Conservation (phyloP, 2,329 filamentous ascomycete species). For the Neurospora sp. region DNA sequence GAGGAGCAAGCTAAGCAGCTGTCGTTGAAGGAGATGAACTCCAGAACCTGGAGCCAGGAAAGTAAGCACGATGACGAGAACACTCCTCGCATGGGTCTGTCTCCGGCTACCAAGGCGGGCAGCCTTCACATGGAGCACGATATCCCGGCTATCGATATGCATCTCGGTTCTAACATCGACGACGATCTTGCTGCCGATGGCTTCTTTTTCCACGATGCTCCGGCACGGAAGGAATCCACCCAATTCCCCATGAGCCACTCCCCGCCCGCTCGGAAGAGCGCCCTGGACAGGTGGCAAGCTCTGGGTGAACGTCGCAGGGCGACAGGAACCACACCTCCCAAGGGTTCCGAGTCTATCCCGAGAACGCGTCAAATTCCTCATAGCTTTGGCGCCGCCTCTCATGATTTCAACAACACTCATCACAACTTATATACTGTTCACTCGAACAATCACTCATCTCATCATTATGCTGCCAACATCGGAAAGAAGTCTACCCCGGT, state of each 20-base stretch:
- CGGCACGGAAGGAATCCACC: slow-evolving; percentile 25
- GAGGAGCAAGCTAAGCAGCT: slow-evolving; percentile 53
- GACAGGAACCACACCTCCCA: slow-evolving; percentile 35
- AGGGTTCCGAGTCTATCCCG: slow-evolving; percentile 33
- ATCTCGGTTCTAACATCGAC: slow-evolving; percentile 39
- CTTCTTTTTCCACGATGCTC: slow-evolving; percentile 63
- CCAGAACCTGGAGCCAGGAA: slow-evolving; percentile 70
- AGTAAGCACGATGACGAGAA: slow-evolving; percentile 43
- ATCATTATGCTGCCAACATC: slow-evolving; percentile 15
- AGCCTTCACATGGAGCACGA: slow-evolving; percentile 27
- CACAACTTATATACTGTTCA: slow-evolving; percentile 30
- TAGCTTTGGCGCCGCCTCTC: slow-evolving; percentile 19
- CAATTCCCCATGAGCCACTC: slow-evolving; percentile 43
- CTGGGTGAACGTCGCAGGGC: slow-evolving; percentile 76
- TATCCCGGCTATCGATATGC: slow-evolving; percentile 26
- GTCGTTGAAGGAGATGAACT: slow-evolving; percentile 56
- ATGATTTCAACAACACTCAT: slow-evolving; percentile 23
- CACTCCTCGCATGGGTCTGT: slow-evolving; percentile 32
- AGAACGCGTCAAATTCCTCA: slow-evolving; percentile 33
- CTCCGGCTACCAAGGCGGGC: slow-evolving; percentile 31
- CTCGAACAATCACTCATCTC: slow-evolving; percentile 22
- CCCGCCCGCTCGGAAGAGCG: slow-evolving; percentile 53
- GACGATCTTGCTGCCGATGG: slow-evolving; percentile 57
- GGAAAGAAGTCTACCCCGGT: slow-evolving; percentile 27
- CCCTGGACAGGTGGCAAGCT: slow-evolving; percentile 77